Conservation (phyloP, 164 flowering plant genomes). For the Annona squamosa region DNA sequence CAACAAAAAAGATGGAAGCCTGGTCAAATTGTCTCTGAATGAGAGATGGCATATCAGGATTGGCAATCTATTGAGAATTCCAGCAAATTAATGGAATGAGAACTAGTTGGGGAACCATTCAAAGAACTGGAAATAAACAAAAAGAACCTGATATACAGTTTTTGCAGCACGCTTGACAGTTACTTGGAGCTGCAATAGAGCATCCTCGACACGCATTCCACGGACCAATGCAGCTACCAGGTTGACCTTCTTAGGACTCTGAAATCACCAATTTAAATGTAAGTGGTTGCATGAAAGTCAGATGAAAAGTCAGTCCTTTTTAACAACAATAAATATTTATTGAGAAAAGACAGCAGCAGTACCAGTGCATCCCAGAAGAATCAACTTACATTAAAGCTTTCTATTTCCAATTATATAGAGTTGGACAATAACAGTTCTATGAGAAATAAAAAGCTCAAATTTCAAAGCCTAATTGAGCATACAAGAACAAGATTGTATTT, state of each 20-base stretch:
- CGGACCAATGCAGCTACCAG: constrained; percentile 92
- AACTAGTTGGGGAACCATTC: background rate
- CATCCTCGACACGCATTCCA: constrained; percentile 99
- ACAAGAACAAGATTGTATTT: background rate
- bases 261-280: constrained; percentile 9
- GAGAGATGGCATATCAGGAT: background rate
- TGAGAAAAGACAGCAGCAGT: background rate
- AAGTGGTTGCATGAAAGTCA: background rate
- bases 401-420: background rate
- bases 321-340: background rate
- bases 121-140: background rate
- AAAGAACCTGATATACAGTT: constrained; percentile 82
- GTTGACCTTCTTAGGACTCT: constrained; percentile 98
- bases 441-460: background rate
- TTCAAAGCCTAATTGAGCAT: background rate
- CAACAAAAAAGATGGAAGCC: background rate
- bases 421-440: no score
- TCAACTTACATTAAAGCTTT: background rate
- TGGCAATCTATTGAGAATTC: background rate
- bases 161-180: constrained; percentile 83
- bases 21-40: background rate
- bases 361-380: background rate
- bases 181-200: constrained; percentile 83
- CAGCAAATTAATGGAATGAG: background rate
- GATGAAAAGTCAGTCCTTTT: no score